Evolutionary conservation across 2,329 filamentous ascomycete genomes (phyloP).

Genomic region (Botryotinia convoluta): DNA sequence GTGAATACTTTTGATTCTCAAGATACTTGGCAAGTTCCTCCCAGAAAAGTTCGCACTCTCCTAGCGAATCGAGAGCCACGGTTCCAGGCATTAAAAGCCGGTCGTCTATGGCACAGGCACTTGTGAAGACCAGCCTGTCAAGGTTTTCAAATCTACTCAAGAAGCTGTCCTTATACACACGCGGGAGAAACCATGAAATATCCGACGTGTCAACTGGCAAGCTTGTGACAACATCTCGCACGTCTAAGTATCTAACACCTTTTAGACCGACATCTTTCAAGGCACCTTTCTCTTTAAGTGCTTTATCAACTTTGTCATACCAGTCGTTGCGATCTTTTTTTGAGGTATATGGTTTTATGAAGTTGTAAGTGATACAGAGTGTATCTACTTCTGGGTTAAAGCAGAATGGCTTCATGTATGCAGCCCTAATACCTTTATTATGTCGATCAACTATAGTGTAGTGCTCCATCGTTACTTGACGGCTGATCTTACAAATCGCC

Average conservation of each 20-base stretch:
- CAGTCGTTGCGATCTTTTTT: not conserved
- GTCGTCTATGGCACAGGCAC: not conserved
- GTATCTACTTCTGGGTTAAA: not conserved
- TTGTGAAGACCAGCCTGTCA: not conserved
- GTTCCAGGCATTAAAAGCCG: too few species aligned
- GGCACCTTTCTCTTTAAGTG: not conserved
- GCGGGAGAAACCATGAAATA: not conserved
- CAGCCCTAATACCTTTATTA: too few species aligned
- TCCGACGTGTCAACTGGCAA: not conserved
- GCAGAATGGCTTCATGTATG: not conserved
- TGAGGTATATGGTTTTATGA: accelerated
- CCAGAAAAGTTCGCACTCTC: not conserved
- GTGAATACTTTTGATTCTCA: not conserved
- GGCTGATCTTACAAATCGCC: not conserved
- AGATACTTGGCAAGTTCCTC: not conserved
- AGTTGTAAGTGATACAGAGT: not conserved
- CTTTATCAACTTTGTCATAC: not conserved
- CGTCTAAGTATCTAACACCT: not conserved
- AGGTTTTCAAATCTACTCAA: not conserved
- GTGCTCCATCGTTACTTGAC: not conserved
- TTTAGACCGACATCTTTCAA: not conserved
- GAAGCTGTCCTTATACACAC: not conserved
- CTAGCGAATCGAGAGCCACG: not conserved
- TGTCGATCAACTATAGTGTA: not conserved
- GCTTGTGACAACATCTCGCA: not conserved